Conservation (phyloP, 495 filamentous ascomycete species). For the Penicillium herquei region DNA sequence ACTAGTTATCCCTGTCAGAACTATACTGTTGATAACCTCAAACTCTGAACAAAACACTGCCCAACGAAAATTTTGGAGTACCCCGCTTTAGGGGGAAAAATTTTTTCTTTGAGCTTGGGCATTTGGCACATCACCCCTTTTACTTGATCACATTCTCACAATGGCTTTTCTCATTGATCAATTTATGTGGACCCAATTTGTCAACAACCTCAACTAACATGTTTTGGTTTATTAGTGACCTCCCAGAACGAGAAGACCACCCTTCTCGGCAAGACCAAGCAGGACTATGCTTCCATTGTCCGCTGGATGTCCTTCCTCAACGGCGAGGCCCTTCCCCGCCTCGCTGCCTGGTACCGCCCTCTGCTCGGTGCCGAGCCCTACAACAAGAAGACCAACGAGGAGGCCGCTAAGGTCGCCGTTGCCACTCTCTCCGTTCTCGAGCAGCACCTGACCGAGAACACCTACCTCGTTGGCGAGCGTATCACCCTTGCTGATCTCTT, state of each 20-base stretch:
- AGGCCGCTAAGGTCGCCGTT: conserved; percentile 61
- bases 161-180: conserved; percentile 19
- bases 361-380: conserved; percentile 78
- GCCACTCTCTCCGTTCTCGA: conserved; percentile 72
- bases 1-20: conserved; percentile 99
- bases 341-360: conserved; percentile 87
- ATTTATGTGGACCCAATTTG: conserved; percentile 11
- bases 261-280: conserved; percentile 98
- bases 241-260: conserved; percentile 99
- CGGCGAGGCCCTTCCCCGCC: conserved; percentile 69
- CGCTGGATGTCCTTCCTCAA: conserved; percentile 95
- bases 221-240: conserved; percentile 63
- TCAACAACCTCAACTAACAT: conserved; percentile 25
- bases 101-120: conserved; percentile 16
- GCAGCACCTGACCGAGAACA: conserved; percentile 85
- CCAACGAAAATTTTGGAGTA: conserved; percentile 25
- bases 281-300: conserved; percentile 97
- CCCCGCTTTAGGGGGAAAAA: conserved; percentile 32
- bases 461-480: conserved; percentile 96
- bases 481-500: conserved; percentile 96
- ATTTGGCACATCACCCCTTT: neutral
- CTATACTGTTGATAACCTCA: conserved; percentile 71
- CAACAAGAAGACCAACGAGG: conserved; percentile 97
- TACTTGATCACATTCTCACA: conserved; percentile 16
- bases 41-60: conserved; percentile 53